These are phyloP conservation scores for Tetrahymena borealis DNA, from an alignment of 73 alveolate species.

Conservation along the genomic window DNA sequence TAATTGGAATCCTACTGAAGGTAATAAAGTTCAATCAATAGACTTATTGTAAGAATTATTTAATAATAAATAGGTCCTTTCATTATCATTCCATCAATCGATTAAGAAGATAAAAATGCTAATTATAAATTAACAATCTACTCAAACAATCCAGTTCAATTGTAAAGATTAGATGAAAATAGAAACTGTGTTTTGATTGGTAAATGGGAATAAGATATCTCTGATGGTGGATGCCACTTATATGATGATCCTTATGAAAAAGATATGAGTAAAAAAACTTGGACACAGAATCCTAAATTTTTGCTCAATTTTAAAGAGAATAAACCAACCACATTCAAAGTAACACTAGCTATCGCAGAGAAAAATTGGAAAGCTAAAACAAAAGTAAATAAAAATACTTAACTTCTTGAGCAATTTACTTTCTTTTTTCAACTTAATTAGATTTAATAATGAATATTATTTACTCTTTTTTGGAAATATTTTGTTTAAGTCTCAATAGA, in stretches of 20 bases:
- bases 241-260: slow-evolving; percentile 72
- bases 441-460: no score
- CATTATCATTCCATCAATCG: slow-evolving; percentile 74
- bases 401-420: not conserved
- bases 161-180: slow-evolving; percentile 65
- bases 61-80: slow-evolving; percentile 50
- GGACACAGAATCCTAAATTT: slow-evolving; percentile 78
- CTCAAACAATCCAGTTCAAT: slow-evolving; percentile 67
- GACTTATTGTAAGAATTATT: not conserved
- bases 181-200: slow-evolving; percentile 71
- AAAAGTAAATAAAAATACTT: not conserved
- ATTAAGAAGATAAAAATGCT: slow-evolving; percentile 52
- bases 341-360: slow-evolving; percentile 76
- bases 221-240: slow-evolving; percentile 86
- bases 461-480: no score
- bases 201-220: slow-evolving; percentile 66
- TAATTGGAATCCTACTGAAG: slow-evolving; percentile 72
- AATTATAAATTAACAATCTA: slow-evolving; percentile 70
- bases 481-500: no score
- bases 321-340: slow-evolving; percentile 55
- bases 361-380: slow-evolving; percentile 78
- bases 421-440: no score
- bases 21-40: not conserved
- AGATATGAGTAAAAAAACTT: slow-evolving; percentile 58
- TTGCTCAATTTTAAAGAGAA: slow-evolving; percentile 47